Base-by-base conservation (phyloP, 345 rosid species). In the Gossypium thurberi region DNA sequence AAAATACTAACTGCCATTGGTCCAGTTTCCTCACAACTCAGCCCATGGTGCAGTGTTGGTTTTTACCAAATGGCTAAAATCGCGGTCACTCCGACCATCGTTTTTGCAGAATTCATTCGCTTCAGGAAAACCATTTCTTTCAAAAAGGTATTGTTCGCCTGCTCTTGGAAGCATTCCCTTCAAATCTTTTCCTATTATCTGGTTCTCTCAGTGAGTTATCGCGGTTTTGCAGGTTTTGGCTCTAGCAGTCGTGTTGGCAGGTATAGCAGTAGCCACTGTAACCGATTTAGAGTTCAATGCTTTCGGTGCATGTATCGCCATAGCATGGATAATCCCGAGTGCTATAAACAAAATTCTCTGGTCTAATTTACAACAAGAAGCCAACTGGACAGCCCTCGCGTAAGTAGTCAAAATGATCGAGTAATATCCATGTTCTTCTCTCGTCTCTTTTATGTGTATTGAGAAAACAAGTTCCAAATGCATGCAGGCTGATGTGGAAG, bases 31-130 rank as follows among this genome's bases (percentile, higher is more conserved):
- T 82, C 55, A 70, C 76, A 53, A 46, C 52, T 53, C 26, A 71
- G 65, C 47, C 69, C 33, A 6, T 70, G 60, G 12, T 78, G 82
- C 87, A 92, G 99, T 9, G 90, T 95, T 63, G 99, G 99, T 73
- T 91, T 95, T 84, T 95, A 95, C 79, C 99, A 92, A 79, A 91
- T 92, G 99, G 92, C 93, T 73, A 92, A 95, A 84, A 92, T 95
- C 57, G 98, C 98, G 2, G 98, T 95, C 74, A 95, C 98, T 74
- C 98, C 99, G 12, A 88, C 98, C 43, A 91, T 95, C 74, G 96
- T 90, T 69, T 84, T 95, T 48, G 87, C 94, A 1, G 99, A 95
- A 76, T 92, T 92, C 75, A 44, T 88, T 17, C 88, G 88, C 47
- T 85, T 83, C 60, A 78, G 86, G 78, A 92, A 89, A 87, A 85